Base-by-base conservation (phyloP, 176 grass and related monocot genomes). In the Ampelocalamus luodianensis region DNA sequence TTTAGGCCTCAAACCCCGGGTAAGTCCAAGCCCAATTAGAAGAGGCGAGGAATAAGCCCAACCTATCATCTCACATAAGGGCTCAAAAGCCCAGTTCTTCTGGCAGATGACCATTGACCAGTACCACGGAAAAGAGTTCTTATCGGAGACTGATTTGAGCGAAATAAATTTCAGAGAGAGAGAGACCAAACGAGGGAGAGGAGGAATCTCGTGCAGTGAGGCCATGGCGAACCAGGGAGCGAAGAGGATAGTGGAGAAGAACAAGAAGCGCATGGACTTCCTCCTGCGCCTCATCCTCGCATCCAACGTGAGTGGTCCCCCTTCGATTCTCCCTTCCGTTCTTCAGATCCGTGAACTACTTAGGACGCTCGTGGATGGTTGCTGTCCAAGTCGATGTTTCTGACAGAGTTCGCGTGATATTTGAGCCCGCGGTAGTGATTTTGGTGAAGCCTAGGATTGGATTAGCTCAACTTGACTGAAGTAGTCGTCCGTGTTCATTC, bases 201-300 rank as follows among this genome's bases (percentile, higher is more conserved):
- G 14, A 68, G 61, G 48, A 62, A 37, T 70, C 65, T 65, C 22
- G 79, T 27, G 79, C 27, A 24, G 69, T 13, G 39, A 66, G 46
- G 83, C 79, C 76, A 98, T 98, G 96, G 96, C 89, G 88, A 98
- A 98, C 67, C 96, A 98, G 85, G 93, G 93, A 45, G 89, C 91
- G 27, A 95, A 98, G 89, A 95, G 95, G 93, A 79, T 90, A 17
- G 93, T 86, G 90, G 96, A 95, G 73, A 92, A 89, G 91, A 98
- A 98, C 82, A 98, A 74, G 89, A 93, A 88, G 88, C 93, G 86
- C 45, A 86, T 98, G 86, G 68, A 85, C 4, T 87, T 91, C n/a
- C 89, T 95, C 78, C 82, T 90, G 72, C 93, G 89, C 72, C 45
- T 95, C 80, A 98, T 98, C 80, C 69, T 95, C 42, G 74, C 75